Percentiles rank a stretch among this genome's conserved stretches.
Evolutionary conservation across 306 rosid genomes (phyloP).

Genomic region (Pueraria montana): DNA sequence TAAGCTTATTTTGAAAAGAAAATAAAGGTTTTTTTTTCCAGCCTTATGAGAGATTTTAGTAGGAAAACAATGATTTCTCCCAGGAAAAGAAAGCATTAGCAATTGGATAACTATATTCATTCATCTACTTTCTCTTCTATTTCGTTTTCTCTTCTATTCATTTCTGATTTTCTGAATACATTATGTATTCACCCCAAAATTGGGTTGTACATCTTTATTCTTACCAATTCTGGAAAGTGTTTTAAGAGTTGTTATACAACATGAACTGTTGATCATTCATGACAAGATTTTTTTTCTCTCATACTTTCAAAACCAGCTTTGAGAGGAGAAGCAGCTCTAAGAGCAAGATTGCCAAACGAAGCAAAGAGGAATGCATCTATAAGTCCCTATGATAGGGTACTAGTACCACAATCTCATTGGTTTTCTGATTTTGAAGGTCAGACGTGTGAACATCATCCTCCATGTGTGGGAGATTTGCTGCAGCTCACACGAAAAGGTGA

Average conservation of each 20-base stretch:
- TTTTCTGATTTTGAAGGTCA: conserved; percentile 52
- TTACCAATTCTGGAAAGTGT: background rate
- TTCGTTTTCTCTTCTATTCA: background rate
- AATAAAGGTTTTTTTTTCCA: background rate
- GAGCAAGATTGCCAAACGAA: conserved; percentile 81
- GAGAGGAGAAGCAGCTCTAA: conserved; percentile 87
- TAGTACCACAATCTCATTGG: conserved; percentile 53
- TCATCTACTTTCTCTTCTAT: background rate
- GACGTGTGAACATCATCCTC: conserved; percentile 59
- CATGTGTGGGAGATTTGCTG: conserved; percentile 76
- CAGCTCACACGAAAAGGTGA: conserved; percentile 78
- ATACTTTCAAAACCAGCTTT: conserved; percentile 60
- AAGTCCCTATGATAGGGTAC: conserved; percentile 75
- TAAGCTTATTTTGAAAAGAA: background rate
- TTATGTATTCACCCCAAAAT: background rate
- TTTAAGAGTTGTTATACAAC: background rate
- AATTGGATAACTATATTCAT: background rate
- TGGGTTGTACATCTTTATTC: background rate
- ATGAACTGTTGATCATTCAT: conserved; percentile 29
- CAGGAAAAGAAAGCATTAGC: background rate
- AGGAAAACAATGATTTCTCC: background rate
- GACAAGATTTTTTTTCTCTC: background rate
- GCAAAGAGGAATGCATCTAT: conserved; percentile 78
- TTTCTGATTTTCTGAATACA: background rate
- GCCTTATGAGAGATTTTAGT: background rate